Evolutionary conservation across 1,284 basidiomycete species (phyloP), one percentile per base, ranked within the genome.

Genomic region (Agaricales sp.): DNA sequence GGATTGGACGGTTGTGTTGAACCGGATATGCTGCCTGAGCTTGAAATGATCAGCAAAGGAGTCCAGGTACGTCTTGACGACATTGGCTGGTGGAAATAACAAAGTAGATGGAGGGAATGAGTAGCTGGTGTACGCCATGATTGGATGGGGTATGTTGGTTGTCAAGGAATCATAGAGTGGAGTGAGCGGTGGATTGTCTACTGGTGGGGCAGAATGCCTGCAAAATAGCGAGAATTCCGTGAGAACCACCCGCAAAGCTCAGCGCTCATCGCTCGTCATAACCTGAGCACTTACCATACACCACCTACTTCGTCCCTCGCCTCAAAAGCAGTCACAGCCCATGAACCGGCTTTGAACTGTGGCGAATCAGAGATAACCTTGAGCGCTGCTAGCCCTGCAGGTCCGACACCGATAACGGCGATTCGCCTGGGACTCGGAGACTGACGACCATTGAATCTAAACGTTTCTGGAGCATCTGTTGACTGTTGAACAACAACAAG

Each of bases 141-240:
- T 53, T 0, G 82, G 82, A 56, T 89, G 83, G 0, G 87, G 83
- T 2, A 89, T 61, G 57, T 89, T 90, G 1, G 87, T 82, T 18
- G 79, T 80, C 16, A 90, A 66, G 1, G 82, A 81, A 55, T 89
- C 82, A 57, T 90, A 89, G 16, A 87, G 56, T 0, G 87, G 77
- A 0, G 84, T 82, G 14, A 72, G 58, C 1, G 86, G 85, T 4
- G 74, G 79, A 26, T 76, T 60, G 14, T 65, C 68, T 25, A 63
- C 61, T 1, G 76, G 68, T 22, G 69, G 63, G 13, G 75, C 74
- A 20, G 83, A 78, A 25, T 75, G 61, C 81, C 82, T 84, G 51
- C n/a, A 43, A 21, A n/a, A 35, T 35, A 35, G 8, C 11, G 8
- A 35, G 30, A n/a, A n/a, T n/a, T n/a, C n/a, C n/a, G n/a, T n/a